Evolutionary conservation across 805 yeast species (phyloP).

Genomic region (Candida ponderosae): DNA sequence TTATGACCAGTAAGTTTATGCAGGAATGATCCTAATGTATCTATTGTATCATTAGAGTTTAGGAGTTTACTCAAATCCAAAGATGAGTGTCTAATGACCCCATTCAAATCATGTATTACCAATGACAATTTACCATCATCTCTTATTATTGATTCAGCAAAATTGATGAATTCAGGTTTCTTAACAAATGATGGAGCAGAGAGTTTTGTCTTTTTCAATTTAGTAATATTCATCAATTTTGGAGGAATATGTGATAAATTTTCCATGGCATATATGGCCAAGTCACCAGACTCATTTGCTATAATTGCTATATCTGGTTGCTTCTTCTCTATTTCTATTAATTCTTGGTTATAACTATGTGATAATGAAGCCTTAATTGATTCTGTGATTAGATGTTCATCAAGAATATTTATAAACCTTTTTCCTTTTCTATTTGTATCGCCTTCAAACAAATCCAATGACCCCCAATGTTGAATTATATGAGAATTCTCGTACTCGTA

Average conservation of each 20-base stretch:
- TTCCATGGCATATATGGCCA: slow-evolving; percentile 37
- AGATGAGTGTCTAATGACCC: slow-evolving; percentile 27
- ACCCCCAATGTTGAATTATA: slow-evolving; percentile 51
- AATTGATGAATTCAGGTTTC: slow-evolving; percentile 25
- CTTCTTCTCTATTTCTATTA: slow-evolving; percentile 15
- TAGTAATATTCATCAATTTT: slow-evolving; percentile 35
- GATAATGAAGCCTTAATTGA: slow-evolving; percentile 11
- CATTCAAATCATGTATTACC: slow-evolving; percentile 37
- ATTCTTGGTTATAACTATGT: slow-evolving; percentile 13
- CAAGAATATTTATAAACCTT: slow-evolving; percentile 31
- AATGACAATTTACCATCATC: slow-evolving; percentile 26
- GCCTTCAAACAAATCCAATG: slow-evolving; percentile 23
- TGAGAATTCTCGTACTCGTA: slow-evolving; percentile 52
- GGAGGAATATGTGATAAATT: slow-evolving; percentile 52
- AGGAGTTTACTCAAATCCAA: slow-evolving; percentile 18
- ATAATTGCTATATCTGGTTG: slow-evolving; percentile 37
- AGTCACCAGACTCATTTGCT: slow-evolving; percentile 30
- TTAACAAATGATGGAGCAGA: slow-evolving; percentile 19
- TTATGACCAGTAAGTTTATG: slow-evolving; percentile 79
- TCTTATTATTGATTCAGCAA: slow-evolving; percentile 24
- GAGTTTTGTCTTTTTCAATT: slow-evolving; percentile 22
- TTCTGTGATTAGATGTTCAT: slow-evolving; percentile 27
- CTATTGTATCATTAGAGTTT: slow-evolving; percentile 4
- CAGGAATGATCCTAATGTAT: slow-evolving; percentile 23
- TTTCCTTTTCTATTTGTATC: slow-evolving; percentile 7